A percentile compares a stretch with the other conserved stretches of the same genome.
These are phyloP conservation scores for Fusarium avenaceum DNA, from an alignment of 2,329 filamentous ascomycete species.

Conservation along the genomic window DNA sequence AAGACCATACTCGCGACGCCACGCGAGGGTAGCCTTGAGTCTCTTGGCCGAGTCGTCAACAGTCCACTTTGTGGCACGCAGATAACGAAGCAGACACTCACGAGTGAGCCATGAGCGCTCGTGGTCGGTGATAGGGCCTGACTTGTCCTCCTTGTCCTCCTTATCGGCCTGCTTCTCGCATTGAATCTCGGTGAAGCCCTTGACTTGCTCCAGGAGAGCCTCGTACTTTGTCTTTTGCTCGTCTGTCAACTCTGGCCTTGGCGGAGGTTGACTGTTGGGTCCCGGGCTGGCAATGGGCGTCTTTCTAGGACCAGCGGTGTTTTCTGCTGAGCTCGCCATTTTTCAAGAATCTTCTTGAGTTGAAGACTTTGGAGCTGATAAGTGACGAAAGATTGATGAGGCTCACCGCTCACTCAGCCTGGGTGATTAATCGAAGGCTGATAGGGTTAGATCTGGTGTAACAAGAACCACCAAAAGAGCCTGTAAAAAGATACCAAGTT, in stretches of 20 bases:
- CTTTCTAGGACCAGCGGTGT: conserved; percentile 52
- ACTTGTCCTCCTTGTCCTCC: conserved; percentile 61
- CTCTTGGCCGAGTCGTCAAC: conserved; percentile 81
- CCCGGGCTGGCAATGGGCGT: conserved; percentile 72
- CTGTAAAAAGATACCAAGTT: not conserved
- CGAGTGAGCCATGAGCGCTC: conserved; percentile 92
- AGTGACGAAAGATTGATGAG: conserved; percentile 19
- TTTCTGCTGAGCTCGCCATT: conserved; percentile 42
- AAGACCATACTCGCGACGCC: conserved; percentile 92
- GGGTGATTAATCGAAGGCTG: conserved; percentile 22
- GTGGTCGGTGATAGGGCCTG: conserved; percentile 77
- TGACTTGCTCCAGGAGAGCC: conserved; percentile 77
- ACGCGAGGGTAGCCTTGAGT: conserved; percentile 83
- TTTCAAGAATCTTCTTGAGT: conserved; percentile 3
- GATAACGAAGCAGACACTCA: conserved; percentile 92
- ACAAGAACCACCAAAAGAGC: not conserved
- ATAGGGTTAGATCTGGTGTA: conserved; percentile 7
- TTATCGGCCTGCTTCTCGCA: conserved; percentile 61
- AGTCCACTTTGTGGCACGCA: conserved; percentile 93
- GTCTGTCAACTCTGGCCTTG: conserved; percentile 72
- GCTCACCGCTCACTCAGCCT: conserved; percentile 40
- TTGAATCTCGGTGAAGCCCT: conserved; percentile 75
- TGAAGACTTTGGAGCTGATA: conserved; percentile 8
- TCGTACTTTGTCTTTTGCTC: conserved; percentile 89
- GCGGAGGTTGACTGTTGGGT: conserved; percentile 68